Base-by-base conservation (phyloP, 192 early-diverging fungal species). In the Coemansia guatemalensis region DNA sequence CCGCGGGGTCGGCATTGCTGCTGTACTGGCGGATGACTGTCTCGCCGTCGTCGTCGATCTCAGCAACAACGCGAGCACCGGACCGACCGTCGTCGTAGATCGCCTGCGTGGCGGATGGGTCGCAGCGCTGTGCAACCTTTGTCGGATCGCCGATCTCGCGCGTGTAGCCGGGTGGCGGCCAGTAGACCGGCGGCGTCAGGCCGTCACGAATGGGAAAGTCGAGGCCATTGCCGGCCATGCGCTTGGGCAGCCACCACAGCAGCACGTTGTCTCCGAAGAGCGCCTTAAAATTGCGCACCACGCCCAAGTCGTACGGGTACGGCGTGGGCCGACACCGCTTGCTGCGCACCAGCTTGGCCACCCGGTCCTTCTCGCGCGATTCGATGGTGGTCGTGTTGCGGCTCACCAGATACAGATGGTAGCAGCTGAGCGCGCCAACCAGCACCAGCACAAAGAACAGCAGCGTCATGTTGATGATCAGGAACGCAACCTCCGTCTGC, bases 261-360 rank as follows among this genome's bases (percentile, higher is more conserved):
- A 86, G 64, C 17, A 82, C 67, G 53, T 71, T 82, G 2, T 70
- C 61, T n/a, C 92, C 96, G 53, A 98, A 84, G 14, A 96, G 85
- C 12, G 82, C 61, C 54, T 85, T 77, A 27, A 95, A 75, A 66
- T 98, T 98, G 44, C 71, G 73, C 62, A 87, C 60, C 7, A 82
- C 57, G 8, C 94, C 93, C 29, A 96, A 64, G 74, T 94, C 87
- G 72, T 93, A 98, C 3, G 96, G 94, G 68, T 88, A 94, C 18
- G 95, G 85, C 7, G 88, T 72, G 17, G 90, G 78, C 51, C 86
- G 85, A 65, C 77, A 79, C 33, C 66, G 65, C n/a, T 62, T 62
- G 53, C 49, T 50, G 24, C 64, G 62, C 33, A 81, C 62, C 22
- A 81, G 78, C 47, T 65, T 67, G 26, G 63, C 69, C 5, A 81